phyloP scores from a whole-genome alignment of 352 stramenopile genomes.

The Thraustochytrium sp. region DNA sequence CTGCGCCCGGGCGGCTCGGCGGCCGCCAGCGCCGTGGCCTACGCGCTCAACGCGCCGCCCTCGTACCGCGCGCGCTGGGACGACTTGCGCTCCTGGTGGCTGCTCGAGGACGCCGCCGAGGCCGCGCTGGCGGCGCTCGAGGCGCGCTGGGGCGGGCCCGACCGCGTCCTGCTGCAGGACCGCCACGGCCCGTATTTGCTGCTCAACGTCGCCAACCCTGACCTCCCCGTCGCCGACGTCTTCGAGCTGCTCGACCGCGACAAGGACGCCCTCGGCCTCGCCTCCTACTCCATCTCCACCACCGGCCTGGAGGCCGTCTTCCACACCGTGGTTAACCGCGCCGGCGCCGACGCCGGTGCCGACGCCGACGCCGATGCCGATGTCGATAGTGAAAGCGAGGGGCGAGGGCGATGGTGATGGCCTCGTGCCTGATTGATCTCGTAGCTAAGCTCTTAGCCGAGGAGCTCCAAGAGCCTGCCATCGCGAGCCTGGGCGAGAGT shows the following conservation, averaged over 20 bases:
- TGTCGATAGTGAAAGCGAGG: background rate
- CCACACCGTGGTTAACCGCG: slow-evolving; percentile 59
- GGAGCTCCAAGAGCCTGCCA: too few species aligned
- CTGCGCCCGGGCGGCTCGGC: background rate
- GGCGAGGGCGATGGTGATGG: too few species aligned
- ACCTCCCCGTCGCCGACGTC: slow-evolving; percentile 58
- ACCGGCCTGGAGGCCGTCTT: slow-evolving; percentile 84
- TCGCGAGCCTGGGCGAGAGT: too few species aligned
- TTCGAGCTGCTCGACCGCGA: slow-evolving; percentile 69
- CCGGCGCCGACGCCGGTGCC: too few species aligned
- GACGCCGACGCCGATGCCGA: too few species aligned
- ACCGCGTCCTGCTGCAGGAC: slow-evolving; percentile 38
- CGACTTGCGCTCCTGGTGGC: slow-evolving; percentile 45
- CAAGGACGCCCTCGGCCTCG: slow-evolving; percentile 64
- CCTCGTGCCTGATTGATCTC: too few species aligned
- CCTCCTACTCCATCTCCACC: slow-evolving; percentile 79
- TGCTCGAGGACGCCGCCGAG: slow-evolving; percentile 44
- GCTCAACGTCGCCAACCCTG: background rate
- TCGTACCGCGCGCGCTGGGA: slow-evolving; percentile 26
- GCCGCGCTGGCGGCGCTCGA: slow-evolving; percentile 37
- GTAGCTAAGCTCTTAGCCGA: too few species aligned
- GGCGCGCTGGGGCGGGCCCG: background rate
- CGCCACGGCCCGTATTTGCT: slow-evolving; percentile 43
- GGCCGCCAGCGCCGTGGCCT: background rate
- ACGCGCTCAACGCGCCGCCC: background rate